These are phyloP conservation scores for Lentinula boryana DNA, from an alignment of 768 basidiomycete species.

Conservation along the genomic window DNA sequence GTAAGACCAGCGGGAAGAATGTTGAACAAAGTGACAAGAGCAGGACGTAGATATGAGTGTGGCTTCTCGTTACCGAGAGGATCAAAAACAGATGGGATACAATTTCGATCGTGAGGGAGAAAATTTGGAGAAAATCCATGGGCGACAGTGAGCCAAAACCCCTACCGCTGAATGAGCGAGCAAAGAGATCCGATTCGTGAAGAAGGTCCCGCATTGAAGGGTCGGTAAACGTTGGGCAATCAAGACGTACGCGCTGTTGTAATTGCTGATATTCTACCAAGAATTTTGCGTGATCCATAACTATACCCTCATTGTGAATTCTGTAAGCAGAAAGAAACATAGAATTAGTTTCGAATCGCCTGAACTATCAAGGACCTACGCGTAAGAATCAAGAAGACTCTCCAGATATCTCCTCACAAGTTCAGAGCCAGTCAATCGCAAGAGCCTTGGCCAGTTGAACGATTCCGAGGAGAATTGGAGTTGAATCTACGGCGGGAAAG, in stretches of 20 bases:
- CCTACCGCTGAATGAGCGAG: constrained; percentile 72
- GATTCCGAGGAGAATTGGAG: constrained; percentile 60
- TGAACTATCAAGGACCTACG: constrained; percentile 43
- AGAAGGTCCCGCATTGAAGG: constrained; percentile 69
- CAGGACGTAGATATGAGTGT: constrained; percentile 51
- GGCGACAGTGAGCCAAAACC: constrained; percentile 79
- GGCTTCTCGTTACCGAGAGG: constrained; percentile 52
- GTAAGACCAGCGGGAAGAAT: constrained; percentile 51
- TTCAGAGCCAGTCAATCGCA: constrained; percentile 55
- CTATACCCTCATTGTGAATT: constrained; percentile 63
- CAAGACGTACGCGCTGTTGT: constrained; percentile 69
- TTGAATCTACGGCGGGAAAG: constrained; percentile 47
- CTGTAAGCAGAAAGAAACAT: constrained; percentile 26
- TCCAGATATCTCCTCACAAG: constrained; percentile 59
- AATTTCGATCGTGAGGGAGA: constrained; percentile 68
- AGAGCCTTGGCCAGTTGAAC: constrained; percentile 64
- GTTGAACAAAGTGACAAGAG: constrained; percentile 57
- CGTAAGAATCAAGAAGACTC: constrained; percentile 61
- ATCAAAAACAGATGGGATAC: constrained; percentile 67
- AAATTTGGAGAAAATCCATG: constrained; percentile 69
- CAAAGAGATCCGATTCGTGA: constrained; percentile 83
- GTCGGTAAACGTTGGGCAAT: constrained; percentile 74
- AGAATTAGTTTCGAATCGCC: neutral
- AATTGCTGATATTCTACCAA: constrained; percentile 75
- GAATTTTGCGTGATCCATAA: constrained; percentile 68